phyloP scores from a whole-genome alignment of 176 grass and related monocot genomes.

The Oryza glaberrima region DNA sequence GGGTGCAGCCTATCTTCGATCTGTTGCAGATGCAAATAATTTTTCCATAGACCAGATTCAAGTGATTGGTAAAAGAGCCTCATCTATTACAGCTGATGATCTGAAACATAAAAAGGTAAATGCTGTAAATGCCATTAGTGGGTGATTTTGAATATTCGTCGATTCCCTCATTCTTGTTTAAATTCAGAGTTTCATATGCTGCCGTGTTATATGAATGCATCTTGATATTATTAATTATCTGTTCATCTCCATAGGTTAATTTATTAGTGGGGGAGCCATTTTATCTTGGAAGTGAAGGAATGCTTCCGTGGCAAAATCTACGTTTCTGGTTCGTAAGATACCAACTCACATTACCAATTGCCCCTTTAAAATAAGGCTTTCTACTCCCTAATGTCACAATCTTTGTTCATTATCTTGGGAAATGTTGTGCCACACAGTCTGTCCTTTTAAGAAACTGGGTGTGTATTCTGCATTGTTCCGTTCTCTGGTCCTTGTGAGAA shows the following conservation, averaged over 20 bases:
- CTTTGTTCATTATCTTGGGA: neutral
- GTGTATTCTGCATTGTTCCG: neutral
- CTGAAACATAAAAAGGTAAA: conserved; percentile 72
- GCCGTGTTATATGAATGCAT: conserved; percentile 11
- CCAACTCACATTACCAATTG: conserved; percentile 5
- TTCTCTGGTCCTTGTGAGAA: neutral
- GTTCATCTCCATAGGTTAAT: conserved; percentile 59
- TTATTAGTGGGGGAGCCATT: conserved; percentile 81
- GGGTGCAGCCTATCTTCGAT: conserved; percentile 64
- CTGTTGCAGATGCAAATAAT: conserved; percentile 72
- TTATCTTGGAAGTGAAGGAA: conserved; percentile 83
- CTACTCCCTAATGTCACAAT: neutral
- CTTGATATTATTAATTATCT: conserved; percentile 22
- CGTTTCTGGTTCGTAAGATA: conserved; percentile 83
- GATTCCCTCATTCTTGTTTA: neutral
- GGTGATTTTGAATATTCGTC: neutral
- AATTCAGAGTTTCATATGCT: conserved; percentile 18
- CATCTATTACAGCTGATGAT: conserved; percentile 56
- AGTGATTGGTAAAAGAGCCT: conserved; percentile 60
- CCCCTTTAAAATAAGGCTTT: neutral
- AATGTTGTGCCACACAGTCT: neutral
- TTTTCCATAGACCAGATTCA: conserved; percentile 66
- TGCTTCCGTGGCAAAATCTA: conserved; percentile 93
- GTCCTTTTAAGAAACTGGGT: neutral
- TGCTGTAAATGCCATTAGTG: neutral